Evolutionary conservation across 1,139 yeast genomes (phyloP).

Genomic region (Entelexis paramagnoliae): DNA sequence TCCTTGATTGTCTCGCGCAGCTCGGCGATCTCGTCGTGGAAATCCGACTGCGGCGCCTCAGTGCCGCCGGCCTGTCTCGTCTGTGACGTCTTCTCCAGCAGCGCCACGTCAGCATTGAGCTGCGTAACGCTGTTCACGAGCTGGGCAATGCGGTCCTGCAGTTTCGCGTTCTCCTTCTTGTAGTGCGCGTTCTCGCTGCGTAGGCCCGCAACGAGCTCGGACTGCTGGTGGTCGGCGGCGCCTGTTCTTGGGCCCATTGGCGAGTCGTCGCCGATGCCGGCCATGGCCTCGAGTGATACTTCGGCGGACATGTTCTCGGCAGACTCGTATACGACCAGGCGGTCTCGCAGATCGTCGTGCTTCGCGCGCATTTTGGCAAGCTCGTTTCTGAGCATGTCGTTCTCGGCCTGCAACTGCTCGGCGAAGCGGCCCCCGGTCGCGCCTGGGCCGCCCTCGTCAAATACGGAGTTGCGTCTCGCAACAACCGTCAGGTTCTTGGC

Average conservation of each 20-base stretch:
- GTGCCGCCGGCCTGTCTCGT: not conserved
- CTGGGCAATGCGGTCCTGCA: slow-evolving; percentile 48
- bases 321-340: slow-evolving; percentile 20
- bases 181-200: slow-evolving; percentile 24
- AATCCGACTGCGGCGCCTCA: slow-evolving; percentile 24
- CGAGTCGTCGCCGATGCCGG: slow-evolving; percentile 15
- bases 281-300: slow-evolving; percentile 21
- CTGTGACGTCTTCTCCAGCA: slow-evolving; percentile 8
- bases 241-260: slow-evolving; percentile 39
- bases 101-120: slow-evolving; percentile 17
- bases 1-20: slow-evolving; percentile 51
- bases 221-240: not conserved
- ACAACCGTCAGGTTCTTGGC: slow-evolving; percentile 74
- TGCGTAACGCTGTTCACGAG: slow-evolving; percentile 18
- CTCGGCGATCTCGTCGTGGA: slow-evolving; percentile 60
- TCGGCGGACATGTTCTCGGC: slow-evolving; percentile 18
- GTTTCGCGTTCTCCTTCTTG: slow-evolving; percentile 21
- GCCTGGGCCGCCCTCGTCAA: slow-evolving; percentile 20
- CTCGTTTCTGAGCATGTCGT: slow-evolving; percentile 42
- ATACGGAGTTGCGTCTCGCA: slow-evolving; percentile 44
- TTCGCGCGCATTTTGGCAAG: slow-evolving; percentile 9
- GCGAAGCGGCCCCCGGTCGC: slow-evolving; percentile 31
- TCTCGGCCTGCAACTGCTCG: slow-evolving; percentile 35
- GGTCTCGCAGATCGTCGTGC: slow-evolving; percentile 24
- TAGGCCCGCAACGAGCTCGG: not conserved